These are phyloP conservation scores for Fomitopsis pinicola DNA, from an alignment of 1,284 basidiomycete genomes.

Conservation along the genomic window DNA sequence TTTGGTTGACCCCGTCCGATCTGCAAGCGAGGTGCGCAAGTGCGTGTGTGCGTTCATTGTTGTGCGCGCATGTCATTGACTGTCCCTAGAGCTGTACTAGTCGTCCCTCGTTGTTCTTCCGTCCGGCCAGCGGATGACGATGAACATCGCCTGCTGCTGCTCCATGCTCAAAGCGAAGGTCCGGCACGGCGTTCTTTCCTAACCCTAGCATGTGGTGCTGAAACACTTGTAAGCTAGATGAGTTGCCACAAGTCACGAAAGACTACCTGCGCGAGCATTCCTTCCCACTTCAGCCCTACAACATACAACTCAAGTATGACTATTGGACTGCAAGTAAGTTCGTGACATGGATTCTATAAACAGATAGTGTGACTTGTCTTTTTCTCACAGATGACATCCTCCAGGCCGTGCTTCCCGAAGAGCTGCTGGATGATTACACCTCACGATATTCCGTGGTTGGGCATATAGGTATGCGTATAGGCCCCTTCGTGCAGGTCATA, in stretches of 20 bases:
- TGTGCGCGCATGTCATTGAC: conserved; percentile 14
- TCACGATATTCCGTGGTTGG: conserved; percentile 87
- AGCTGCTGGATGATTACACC: conserved; percentile 75
- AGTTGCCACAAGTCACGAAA: conserved; percentile 52
- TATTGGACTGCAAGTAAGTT: conserved; percentile 79
- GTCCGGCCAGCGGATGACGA: conserved; percentile 51
- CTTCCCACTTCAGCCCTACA: conserved; percentile 53
- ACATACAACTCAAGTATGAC: conserved; percentile 70
- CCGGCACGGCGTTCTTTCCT: background rate
- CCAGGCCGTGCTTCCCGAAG: conserved; percentile 71
- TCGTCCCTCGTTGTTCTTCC: conserved; percentile 61
- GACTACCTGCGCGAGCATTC: conserved; percentile 52
- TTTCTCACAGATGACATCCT: conserved; percentile 71
- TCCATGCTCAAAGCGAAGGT: conserved; percentile 47
- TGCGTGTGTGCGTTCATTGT: conserved; percentile 27
- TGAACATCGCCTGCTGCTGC: conserved; percentile 31
- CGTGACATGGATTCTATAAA: no score
- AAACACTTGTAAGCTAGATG: conserved; percentile 51
- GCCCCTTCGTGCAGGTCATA: background rate
- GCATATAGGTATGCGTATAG: conserved; percentile 70
- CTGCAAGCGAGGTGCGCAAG: conserved; percentile 53
- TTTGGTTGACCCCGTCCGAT: conserved; percentile 53
- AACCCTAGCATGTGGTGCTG: conserved; percentile 5
- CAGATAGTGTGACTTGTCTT: no score
- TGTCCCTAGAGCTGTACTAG: conserved; percentile 44